Evolutionary conservation across 2,329 filamentous ascomycete species (phyloP), one percentile per base, ranked within the genome.

Genomic region (Botrytis porri): DNA sequence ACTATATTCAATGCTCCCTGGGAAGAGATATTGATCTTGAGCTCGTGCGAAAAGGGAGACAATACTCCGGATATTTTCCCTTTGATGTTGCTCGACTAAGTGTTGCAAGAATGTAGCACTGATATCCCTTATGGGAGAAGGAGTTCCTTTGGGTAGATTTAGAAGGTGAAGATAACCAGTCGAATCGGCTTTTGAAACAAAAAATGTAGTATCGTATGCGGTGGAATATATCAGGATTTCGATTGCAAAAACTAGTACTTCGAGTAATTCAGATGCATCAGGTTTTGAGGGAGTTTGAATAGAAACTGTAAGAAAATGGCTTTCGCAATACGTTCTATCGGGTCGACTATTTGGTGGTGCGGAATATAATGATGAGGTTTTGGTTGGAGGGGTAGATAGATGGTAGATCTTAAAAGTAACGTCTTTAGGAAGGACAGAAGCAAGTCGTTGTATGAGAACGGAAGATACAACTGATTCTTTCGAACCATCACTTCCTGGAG

Each of bases 151-250:
- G 25, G 90, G 88, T 0, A 93, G 84, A 29, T 88, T 84, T 51
- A 95, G 84, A 2, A 92, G 85, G 76, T 90, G 85, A 16, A 98
- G 84, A 80, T 94, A 97, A 37, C 97, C 96, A 0, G 95, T 98
- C 16, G 96, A 98, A 83, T 99, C 96, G 66, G 96, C 96, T 83
- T 99, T 99, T 75, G 95, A 95, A 37, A 99, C 92, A 81, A 99
- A 99, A 71, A 98, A 87, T 6, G 93, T 98, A 1, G 92, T 97
- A 37, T 94, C 88, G 77, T 88, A 88, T 63, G 88, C 88, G 0
- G 95, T 97, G 0, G 90, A 92, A 83, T 97, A 99, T 74, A 99
- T 88, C 78, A 96, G 87, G 69, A 98, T 86, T 81, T 99, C 96
- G 75, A 99, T 87, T 25, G 92, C 95, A 73, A 97, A 90, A 14